Conservation (phyloP, 2,329 filamentous ascomycete species). For the Dactylellina leptospora region DNA sequence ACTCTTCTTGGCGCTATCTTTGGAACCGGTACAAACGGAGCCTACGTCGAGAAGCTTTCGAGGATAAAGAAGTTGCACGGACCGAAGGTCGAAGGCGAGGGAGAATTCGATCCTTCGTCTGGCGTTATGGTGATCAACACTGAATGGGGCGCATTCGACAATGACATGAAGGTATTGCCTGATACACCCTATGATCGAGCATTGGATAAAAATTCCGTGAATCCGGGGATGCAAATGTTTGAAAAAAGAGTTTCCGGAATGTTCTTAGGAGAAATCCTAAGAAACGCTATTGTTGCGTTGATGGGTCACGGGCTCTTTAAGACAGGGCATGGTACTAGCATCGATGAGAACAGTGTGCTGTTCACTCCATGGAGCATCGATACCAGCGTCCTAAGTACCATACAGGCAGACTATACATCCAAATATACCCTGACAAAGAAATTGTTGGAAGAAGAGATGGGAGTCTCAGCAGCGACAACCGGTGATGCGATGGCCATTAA, state of each 20-base stretch:
- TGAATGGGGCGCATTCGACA: slow-evolving; percentile 99
- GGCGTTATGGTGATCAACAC: slow-evolving; percentile 98
- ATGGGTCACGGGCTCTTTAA: slow-evolving; percentile 62
- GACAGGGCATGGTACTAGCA: slow-evolving; percentile 70
- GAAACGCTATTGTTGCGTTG: slow-evolving; percentile 73
- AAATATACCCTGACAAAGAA: slow-evolving; percentile 78
- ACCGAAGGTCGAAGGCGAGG: slow-evolving; percentile 64
- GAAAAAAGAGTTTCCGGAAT: slow-evolving; percentile 98
- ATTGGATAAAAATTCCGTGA: slow-evolving; percentile 81
- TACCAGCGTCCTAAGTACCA: slow-evolving; percentile 86
- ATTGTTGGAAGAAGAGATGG: slow-evolving; percentile 78
- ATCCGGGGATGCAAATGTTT: slow-evolving; percentile 97
- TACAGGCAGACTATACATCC: slow-evolving; percentile 79
- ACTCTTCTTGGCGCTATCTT: slow-evolving; percentile 97
- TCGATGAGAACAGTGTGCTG: slow-evolving; percentile 73
- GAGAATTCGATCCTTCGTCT: slow-evolving; percentile 77
- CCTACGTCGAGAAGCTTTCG: slow-evolving; percentile 89
- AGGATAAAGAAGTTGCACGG: slow-evolving; percentile 80
- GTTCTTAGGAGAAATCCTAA: slow-evolving; percentile 94
- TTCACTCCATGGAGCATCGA: slow-evolving; percentile 88
- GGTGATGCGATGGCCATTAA: slow-evolving; percentile 92
- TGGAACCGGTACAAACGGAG: slow-evolving; percentile 95
- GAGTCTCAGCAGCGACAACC: slow-evolving; percentile 73
- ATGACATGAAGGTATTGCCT: slow-evolving; percentile 85
- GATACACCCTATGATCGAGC: slow-evolving; percentile 82